Base-by-base conservation (phyloP, 305 asterid species). In the Fraxinus greggii region DNA sequence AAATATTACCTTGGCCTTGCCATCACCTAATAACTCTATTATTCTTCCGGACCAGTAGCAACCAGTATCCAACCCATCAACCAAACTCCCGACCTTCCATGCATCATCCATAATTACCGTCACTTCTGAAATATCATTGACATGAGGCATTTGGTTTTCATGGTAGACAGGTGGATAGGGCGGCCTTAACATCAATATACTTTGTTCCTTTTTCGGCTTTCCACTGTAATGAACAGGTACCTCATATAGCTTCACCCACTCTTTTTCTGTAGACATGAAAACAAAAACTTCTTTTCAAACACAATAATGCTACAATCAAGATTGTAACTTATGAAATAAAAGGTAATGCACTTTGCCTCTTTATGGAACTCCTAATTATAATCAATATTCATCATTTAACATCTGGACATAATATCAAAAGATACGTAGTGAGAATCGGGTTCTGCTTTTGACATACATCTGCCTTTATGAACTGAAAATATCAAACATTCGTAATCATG, bases 11-110 rank as follows among this genome's bases (percentile, higher is more conserved):
- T 77, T 38, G 79, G 92, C 98, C 86, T 87, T 79, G 82, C 78
- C 87, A 76, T 85, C 56, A 45, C 86, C 89, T 79, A 92, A 76
- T 79, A 94, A 75, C 81, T 86, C 75, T 69, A 83, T 87, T 72
- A 95, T 83, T 35, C 38, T 88, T 51, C 95, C 99, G 48, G 92
- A 86, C 99, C 99, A 95, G 84, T 77, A 87, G 88, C 94, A 93
- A 72, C 40, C 86, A 76, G 69, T 75, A 10, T 48, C 48, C 82
- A 80, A 85, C 97, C 95, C 88, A 82, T 93, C 99, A 84, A 95
- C 96, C 78, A 89, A 69, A 86, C 94, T 94, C 35, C 97, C 98
- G 80, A 88, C 91, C 84, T 86, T 86, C 98, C 97, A 94, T 26
- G 38, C 29, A 84, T 87, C 86, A 56, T 86, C 83, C 56, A 79